These are phyloP conservation scores for Ananas comosus DNA, from an alignment of 176 grass and related monocot species.

Conservation along the genomic window DNA sequence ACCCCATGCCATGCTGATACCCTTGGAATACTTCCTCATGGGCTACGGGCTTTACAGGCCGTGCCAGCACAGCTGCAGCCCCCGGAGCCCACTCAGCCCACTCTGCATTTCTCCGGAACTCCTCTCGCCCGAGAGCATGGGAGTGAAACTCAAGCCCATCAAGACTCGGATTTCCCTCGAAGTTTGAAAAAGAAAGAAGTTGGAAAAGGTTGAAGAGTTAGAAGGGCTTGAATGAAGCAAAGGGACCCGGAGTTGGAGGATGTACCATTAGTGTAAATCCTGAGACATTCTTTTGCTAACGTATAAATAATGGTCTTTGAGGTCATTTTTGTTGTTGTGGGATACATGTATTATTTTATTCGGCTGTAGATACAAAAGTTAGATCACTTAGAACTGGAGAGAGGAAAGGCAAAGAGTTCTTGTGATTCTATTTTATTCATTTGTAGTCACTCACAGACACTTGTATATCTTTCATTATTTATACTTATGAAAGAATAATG, in stretches of 20 bases:
- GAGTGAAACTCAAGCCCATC: slow-evolving; percentile 95
- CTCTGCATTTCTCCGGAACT: slow-evolving; percentile 79
- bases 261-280: slow-evolving; percentile 15
- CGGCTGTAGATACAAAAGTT: background rate
- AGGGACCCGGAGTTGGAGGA: slow-evolving; percentile 25
- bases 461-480: slow-evolving; percentile 3
- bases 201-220: slow-evolving; percentile 2
- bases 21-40: slow-evolving; percentile 86
- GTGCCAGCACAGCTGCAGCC: slow-evolving; percentile 50
- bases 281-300: slow-evolving; percentile 26
- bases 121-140: slow-evolving; percentile 96
- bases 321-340: slow-evolving; percentile 51
- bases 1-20: slow-evolving; percentile 83
- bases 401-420: background rate
- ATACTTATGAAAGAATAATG: background rate
- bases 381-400: background rate
- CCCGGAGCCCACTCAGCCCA: slow-evolving; percentile 58
- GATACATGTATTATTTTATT: slow-evolving; percentile 16
- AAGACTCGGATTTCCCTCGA: slow-evolving; percentile 59
- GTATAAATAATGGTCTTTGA: slow-evolving; percentile 21
- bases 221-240: slow-evolving; percentile 27
- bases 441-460: background rate
- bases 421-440: background rate
- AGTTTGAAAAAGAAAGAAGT: slow-evolving; percentile 23
- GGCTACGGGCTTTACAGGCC: slow-evolving; percentile 79